Base-by-base conservation (phyloP, 2,329 filamentous ascomycete genomes). In the Atkinsonella hypoxylon region DNA sequence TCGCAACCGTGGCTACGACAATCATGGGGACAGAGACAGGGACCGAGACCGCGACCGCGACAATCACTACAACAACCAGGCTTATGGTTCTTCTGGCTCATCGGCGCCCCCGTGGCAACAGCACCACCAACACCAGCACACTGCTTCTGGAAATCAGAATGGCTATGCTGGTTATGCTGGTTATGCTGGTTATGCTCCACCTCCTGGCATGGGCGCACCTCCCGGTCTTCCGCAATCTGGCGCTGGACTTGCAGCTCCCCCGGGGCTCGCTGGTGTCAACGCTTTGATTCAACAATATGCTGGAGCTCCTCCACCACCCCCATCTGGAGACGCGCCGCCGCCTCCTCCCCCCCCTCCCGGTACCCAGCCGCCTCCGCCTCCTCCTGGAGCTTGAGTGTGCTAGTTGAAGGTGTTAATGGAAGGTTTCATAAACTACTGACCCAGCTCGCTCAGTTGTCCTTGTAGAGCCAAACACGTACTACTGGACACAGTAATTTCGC, bases 241-340 rank as follows among this genome's bases (percentile, higher is more conserved):
- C 52, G 68, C 69, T 55, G 75, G 72, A 48, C 70, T 82, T 43
- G 70, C 71, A 53, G 75, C 73, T 52, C 76, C 77, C 44, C 76
- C 79, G 59, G 75, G 70, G 54, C 70, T 79, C 22, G 75, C 77
- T 53, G 79, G 79, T 40, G 70, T 84, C 54, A 82, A 77, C 61
- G 78, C 80, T 45, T 71, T 87, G 52, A 82, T 85, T 59, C 80
- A 85, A 65, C 82, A 83, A 60, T 87, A 80, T 55, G 72, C 77
- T 39, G 70, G 70, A 55, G 72, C 75, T 51, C 78, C 78, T 42
- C 81, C 82, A 26, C 79, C 81, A 1, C 78, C 80, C n/a, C 77
- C 79, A 22, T 77, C 78, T 54, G 64, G 66, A 41, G 66, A 68
- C 42, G 64, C 74, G 22, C 71, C 52, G 13, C 52, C 75, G 51